Percentiles rank a stretch among this genome's conserved stretches.
Evolutionary conservation across 345 rosid genomes (phyloP).

Genomic region (Pelargonium nanum): DNA sequence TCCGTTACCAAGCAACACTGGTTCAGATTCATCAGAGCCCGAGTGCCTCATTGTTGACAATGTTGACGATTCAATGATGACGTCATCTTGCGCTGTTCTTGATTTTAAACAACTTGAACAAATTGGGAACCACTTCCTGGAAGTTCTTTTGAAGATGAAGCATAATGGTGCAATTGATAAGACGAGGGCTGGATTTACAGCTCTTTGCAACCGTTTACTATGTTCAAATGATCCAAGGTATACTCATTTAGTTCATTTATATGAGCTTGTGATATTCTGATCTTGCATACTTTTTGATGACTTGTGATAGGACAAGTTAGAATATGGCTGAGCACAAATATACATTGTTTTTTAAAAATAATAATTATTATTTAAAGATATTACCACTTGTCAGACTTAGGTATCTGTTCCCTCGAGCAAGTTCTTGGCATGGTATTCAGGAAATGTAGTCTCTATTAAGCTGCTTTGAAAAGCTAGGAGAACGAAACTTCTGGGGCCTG

Average conservation of each 20-base stretch:
- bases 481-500: too few species aligned
- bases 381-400: too few species aligned
- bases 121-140: conserved; percentile 88
- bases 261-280: too few species aligned
- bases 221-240: conserved; percentile 88
- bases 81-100: conserved; percentile 36
- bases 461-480: too few species aligned
- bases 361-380: too few species aligned
- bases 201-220: conserved; percentile 87
- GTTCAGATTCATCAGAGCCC: conserved; percentile 27
- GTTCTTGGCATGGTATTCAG: too few species aligned
- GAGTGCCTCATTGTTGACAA: conserved; percentile 20
- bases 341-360: too few species aligned
- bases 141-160: conserved; percentile 93
- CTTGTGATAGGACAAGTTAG: too few species aligned
- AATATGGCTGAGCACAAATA: too few species aligned
- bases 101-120: conserved; percentile 75
- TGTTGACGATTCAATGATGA: conserved; percentile 18
- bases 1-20: conserved; percentile 56
- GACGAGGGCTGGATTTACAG: conserved; percentile 96
- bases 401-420: background rate
- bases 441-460: too few species aligned
- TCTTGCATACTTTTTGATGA: background rate
- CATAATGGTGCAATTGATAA: conserved; percentile 97
- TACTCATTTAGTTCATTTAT: conserved; percentile 4